Conservation (phyloP, 257 asterid species). For the Mentha longifolia region DNA sequence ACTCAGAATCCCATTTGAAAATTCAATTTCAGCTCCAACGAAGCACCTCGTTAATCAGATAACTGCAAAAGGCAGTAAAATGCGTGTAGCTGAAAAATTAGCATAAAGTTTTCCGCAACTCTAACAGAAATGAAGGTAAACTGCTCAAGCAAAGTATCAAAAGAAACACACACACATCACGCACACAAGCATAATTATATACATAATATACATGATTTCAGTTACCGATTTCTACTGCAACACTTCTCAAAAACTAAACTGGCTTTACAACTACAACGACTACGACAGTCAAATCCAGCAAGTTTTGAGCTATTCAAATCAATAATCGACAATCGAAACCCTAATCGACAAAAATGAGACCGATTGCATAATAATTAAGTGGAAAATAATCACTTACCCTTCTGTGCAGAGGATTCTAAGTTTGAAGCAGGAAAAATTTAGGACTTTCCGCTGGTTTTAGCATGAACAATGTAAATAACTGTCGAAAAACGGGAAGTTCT, state of each 20-base stretch:
- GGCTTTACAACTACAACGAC: neutral
- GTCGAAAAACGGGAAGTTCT: too few relatives aligned
- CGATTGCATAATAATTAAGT: neutral
- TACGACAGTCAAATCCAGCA: neutral
- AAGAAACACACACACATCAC: neutral
- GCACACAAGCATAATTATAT: too few relatives aligned
- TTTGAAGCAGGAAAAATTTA: neutral
- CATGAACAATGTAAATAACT: too few relatives aligned
- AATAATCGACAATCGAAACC: slow-evolving; percentile 4
- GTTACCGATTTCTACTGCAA: slow-evolving; percentile 19
- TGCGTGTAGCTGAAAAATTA: slow-evolving; percentile 9
- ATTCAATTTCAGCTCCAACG: neutral
- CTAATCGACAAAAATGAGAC: neutral
- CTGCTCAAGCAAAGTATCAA: slow-evolving; percentile 16
- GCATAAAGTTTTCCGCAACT: neutral
- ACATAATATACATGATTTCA: slow-evolving; percentile 10
- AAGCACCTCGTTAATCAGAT: slow-evolving; percentile 19
- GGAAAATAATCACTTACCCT: slow-evolving; percentile 1
- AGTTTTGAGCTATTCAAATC: neutral
- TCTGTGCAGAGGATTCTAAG: slow-evolving; percentile 19
- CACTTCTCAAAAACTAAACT: slow-evolving; percentile 6
- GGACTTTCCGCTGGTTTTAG: too few relatives aligned
- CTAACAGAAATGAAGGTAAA: slow-evolving; percentile 6
- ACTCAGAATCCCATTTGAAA: slow-evolving; percentile 27
- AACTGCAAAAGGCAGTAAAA: slow-evolving; percentile 31